A percentile compares a stretch with the other conserved stretches of the same genome.
These are phyloP conservation scores for Erodium maritimum DNA, from an alignment of 345 rosid genomes.

Conservation along the genomic window DNA sequence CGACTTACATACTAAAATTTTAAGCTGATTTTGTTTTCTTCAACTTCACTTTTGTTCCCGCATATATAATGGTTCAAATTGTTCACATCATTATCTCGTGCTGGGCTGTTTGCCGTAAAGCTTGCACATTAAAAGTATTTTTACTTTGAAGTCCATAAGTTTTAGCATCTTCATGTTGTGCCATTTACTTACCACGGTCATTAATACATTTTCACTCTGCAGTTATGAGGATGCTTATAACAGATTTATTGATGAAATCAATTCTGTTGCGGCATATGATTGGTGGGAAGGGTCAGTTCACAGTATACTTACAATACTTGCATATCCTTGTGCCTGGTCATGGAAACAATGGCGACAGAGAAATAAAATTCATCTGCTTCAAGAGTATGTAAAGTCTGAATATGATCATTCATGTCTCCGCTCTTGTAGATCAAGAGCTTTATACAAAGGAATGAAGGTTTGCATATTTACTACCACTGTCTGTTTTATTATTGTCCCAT, in stretches of 20 bases:
- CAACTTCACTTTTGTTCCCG: no score
- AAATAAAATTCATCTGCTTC: constrained; percentile 79
- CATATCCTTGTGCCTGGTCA: constrained; percentile 97
- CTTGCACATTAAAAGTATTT: no score
- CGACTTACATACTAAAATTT: no score
- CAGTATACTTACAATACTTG: constrained; percentile 80
- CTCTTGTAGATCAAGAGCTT: constrained; percentile 95
- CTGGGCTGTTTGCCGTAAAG: no score
- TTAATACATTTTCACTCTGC: constrained; percentile 5
- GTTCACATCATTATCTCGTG: no score
- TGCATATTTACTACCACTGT: constrained; percentile 10
- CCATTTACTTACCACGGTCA: background rate
- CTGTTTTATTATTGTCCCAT: background rate
- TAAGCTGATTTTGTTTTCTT: no score
- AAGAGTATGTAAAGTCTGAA: constrained; percentile 91
- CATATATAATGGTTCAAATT: no score
- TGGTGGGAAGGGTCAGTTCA: constrained; percentile 99
- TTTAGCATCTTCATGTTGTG: no score
- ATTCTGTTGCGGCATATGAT: constrained; percentile 94
- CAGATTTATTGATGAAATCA: constrained; percentile 89
- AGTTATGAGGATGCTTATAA: constrained; percentile 98
- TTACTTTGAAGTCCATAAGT: no score
- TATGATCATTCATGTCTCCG: constrained; percentile 98
- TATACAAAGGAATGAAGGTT: constrained; percentile 99
- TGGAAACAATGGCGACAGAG: constrained; percentile 97